Conservation (phyloP, 176 grass and related monocot species). For the Microstegium vimineum region DNA sequence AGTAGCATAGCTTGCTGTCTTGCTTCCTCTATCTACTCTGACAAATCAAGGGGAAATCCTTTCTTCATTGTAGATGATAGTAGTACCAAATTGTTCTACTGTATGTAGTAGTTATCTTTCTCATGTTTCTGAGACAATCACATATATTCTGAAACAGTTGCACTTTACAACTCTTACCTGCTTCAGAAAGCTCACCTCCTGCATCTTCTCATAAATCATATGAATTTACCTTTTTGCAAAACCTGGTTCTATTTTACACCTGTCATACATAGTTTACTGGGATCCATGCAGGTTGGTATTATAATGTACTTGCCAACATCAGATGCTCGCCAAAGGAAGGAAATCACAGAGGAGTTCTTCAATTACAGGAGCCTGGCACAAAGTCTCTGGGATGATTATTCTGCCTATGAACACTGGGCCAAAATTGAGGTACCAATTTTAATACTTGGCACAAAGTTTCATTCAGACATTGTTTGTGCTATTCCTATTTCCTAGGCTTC, state of each 20-base stretch:
- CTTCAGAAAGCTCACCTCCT: background rate
- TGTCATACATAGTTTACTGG: background rate
- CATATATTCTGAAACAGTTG: background rate
- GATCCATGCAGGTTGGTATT: slow-evolving; percentile 77
- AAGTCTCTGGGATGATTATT: slow-evolving; percentile 81
- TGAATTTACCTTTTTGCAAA: background rate
- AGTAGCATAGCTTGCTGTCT: background rate
- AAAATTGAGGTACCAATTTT: slow-evolving; percentile 77
- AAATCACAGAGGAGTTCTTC: slow-evolving; percentile 89
- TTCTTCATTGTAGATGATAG: background rate
- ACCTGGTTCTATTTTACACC: background rate
- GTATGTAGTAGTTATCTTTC: background rate
- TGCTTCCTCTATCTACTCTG: slow-evolving; percentile 7
- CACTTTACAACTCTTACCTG: background rate
- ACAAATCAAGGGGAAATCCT: background rate
- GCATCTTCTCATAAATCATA: background rate
- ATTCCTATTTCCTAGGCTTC: background rate
- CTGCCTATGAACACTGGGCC: slow-evolving; percentile 93
- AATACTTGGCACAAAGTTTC: background rate
- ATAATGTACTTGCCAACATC: slow-evolving; percentile 92
- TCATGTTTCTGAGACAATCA: background rate
- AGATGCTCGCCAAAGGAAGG: slow-evolving; percentile 86
- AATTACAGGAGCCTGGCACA: slow-evolving; percentile 62
- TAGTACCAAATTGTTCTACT: background rate
- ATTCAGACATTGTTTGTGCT: background rate